phyloP scores from a whole-genome alignment of 2,329 filamentous ascomycete species.

The Alternaria metachromatica region DNA sequence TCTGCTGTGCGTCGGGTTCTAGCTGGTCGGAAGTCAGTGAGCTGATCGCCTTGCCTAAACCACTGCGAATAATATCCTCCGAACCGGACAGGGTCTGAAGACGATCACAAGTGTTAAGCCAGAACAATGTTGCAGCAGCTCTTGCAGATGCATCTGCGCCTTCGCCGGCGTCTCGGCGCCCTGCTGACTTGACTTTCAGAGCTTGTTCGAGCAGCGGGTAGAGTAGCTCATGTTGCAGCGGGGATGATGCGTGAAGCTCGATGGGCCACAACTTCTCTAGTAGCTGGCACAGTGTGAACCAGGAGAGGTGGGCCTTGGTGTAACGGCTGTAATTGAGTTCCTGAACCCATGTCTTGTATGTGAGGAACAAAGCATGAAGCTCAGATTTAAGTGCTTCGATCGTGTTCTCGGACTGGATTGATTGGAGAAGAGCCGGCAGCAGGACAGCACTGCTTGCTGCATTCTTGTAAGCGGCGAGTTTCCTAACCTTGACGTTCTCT shows the following conservation, averaged over 20 bases:
- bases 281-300: slow-evolving; percentile 40
- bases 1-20: slow-evolving; percentile 19
- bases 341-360: slow-evolving; percentile 29
- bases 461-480: slow-evolving; percentile 28
- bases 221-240: slow-evolving; percentile 32
- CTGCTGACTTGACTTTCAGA: slow-evolving; percentile 25
- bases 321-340: slow-evolving; percentile 25
- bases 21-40: slow-evolving; percentile 22
- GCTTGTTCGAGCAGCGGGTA: slow-evolving; percentile 38
- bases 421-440: slow-evolving; percentile 35
- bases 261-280: slow-evolving; percentile 41
- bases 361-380: slow-evolving; percentile 30
- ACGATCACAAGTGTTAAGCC: slow-evolving; percentile 34
- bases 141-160: slow-evolving; percentile 24
- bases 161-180: slow-evolving; percentile 11
- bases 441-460: slow-evolving; percentile 39
- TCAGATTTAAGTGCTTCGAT: slow-evolving; percentile 28
- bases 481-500: slow-evolving; percentile 25
- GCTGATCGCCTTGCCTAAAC: slow-evolving; percentile 31
- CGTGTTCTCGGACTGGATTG: slow-evolving; percentile 33
- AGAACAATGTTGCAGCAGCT: slow-evolving; percentile 36
- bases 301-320: slow-evolving; percentile 26
- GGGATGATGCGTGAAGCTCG: slow-evolving; percentile 32
- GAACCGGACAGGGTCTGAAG: slow-evolving; percentile 33
- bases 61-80: slow-evolving; percentile 24